These are phyloP conservation scores for Tricholoma terreum DNA, from an alignment of 768 basidiomycete species.

Conservation along the genomic window DNA sequence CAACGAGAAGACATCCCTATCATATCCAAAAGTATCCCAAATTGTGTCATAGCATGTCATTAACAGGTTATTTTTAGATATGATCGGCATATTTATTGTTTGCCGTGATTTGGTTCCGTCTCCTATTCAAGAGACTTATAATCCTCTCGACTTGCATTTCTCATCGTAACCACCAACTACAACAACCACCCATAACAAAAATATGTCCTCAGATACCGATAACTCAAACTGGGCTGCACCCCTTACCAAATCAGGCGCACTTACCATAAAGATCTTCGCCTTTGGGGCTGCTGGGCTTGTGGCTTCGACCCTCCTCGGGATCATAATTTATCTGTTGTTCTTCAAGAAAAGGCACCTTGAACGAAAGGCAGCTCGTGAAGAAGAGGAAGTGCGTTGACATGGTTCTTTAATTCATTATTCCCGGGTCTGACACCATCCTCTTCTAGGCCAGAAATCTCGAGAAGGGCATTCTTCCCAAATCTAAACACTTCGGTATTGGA, in stretches of 20 bases:
- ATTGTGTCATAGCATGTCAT: too few species aligned
- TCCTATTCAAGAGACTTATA: conserved; percentile 3
- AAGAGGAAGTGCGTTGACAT: background rate
- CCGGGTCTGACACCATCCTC: background rate
- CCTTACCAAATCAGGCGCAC: background rate
- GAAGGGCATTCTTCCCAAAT: background rate
- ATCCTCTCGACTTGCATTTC: background rate
- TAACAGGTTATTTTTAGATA: too few species aligned
- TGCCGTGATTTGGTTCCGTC: conserved; percentile 2
- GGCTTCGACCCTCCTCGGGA: background rate
- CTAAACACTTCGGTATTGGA: background rate
- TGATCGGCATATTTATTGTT: background rate
- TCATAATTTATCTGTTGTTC: background rate
- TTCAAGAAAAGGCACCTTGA: background rate
- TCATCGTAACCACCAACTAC: background rate
- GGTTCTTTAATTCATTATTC: background rate
- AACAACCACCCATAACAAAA: background rate
- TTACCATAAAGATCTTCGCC: background rate
- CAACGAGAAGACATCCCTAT: background rate
- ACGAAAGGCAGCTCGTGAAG: background rate
- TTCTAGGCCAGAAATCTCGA: background rate
- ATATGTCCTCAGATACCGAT: background rate
- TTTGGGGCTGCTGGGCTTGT: background rate
- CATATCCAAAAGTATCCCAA: conserved; percentile 13
- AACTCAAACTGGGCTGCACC: background rate